Evolutionary conservation across 2,329 filamentous ascomycete genomes (phyloP).

Genomic region (Pestalotiopsis sp.): DNA sequence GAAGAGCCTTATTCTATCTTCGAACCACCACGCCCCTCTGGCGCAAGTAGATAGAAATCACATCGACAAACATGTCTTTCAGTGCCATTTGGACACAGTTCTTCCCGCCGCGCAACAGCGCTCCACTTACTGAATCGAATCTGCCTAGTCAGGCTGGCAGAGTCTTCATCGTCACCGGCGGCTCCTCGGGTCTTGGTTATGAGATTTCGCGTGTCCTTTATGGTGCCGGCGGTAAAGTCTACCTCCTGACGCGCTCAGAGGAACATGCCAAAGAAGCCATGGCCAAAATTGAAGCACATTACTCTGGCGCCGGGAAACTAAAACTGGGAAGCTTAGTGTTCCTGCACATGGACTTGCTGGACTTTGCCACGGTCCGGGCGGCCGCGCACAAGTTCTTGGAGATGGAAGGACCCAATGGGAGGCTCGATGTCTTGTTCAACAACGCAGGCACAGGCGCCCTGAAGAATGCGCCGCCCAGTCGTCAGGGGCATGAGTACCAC

Average conservation of each 20-base stretch:
- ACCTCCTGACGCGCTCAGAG: constrained; percentile 46
- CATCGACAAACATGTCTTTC: constrained; percentile 16
- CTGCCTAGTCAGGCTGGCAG: constrained; percentile 21
- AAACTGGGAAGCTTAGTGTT: constrained; percentile 20
- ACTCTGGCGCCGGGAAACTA: constrained; percentile 2
- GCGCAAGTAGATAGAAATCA: not conserved
- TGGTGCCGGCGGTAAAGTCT: constrained; percentile 50
- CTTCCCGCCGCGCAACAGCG: constrained; percentile 22
- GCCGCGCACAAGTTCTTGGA: constrained; percentile 20
- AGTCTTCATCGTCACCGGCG: constrained; percentile 47
- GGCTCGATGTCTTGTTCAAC: constrained; percentile 27
- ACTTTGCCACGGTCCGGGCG: constrained; percentile 21
- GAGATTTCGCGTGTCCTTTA: constrained; percentile 55
- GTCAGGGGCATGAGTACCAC: constrained; percentile 26
- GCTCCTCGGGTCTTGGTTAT: constrained; percentile 40
- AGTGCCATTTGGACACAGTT: constrained; percentile 21
- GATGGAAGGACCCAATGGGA: constrained; percentile 16
- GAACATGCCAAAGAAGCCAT: constrained; percentile 23
- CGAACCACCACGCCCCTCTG: too few relatives aligned
- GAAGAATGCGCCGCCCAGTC: constrained; percentile 19
- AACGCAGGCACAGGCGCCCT: constrained; percentile 25
- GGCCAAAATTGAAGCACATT: constrained; percentile 20
- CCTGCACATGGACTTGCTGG: constrained; percentile 23
- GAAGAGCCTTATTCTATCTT: not conserved
- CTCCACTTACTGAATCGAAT: constrained; percentile 20